Conservation (phyloP, 1,139 yeast species). For the Zygoascus sp. region DNA sequence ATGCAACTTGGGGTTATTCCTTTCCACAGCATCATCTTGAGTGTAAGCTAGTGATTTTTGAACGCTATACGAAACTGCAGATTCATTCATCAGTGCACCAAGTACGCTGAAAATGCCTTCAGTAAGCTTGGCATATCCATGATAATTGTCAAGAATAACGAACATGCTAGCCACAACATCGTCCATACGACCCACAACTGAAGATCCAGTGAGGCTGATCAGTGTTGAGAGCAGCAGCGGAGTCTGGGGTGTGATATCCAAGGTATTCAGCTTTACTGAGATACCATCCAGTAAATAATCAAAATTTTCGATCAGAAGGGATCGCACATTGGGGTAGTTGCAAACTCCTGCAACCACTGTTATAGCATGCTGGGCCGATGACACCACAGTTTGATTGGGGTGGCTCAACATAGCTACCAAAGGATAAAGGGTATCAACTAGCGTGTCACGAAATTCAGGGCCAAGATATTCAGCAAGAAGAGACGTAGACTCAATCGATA, state of each 20-base stretch:
- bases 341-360: conserved; percentile 48
- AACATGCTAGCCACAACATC: conserved; percentile 75
- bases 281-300: conserved; percentile 79
- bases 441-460: conserved; percentile 42
- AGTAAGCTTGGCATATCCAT: conserved; percentile 69
- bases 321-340: conserved; percentile 53
- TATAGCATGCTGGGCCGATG: conserved; percentile 46
- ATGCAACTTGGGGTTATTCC: conserved; percentile 9
- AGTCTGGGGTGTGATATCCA: conserved; percentile 67
- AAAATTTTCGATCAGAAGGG: conserved; percentile 58
- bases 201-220: conserved; percentile 63
- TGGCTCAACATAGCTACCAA: conserved; percentile 54
- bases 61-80: conserved; percentile 37
- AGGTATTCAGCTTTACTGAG: conserved; percentile 61
- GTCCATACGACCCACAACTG: conserved; percentile 58
- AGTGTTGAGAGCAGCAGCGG: conserved; percentile 66
- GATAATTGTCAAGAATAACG: conserved; percentile 72
- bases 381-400: conserved; percentile 39
- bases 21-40: conserved; percentile 10
- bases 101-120: conserved; percentile 74
- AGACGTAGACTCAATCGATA: conserved; percentile 42
- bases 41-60: conserved; percentile 14
- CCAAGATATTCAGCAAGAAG: conserved; percentile 39
- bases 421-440: conserved; percentile 54
- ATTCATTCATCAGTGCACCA: conserved; percentile 56